phyloP scores from a whole-genome alignment of 345 rosid genomes.

The Odontarrhena argentea region DNA sequence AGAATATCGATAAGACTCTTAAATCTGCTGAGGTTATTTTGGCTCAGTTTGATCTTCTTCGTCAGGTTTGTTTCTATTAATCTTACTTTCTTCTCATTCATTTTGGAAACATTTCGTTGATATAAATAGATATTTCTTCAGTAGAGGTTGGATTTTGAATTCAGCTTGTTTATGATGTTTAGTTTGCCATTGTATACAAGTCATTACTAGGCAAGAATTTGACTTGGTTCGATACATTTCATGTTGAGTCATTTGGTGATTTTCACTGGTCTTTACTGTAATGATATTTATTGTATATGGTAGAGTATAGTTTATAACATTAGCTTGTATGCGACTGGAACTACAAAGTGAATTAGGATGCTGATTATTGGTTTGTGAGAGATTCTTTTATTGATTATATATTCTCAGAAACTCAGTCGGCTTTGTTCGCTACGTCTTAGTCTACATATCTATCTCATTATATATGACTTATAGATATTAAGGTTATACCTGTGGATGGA shows the following conservation, averaged over 20 bases:
- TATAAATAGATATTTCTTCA: not conserved
- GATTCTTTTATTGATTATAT: not conserved
- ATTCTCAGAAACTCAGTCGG: not conserved
- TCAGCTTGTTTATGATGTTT: not conserved
- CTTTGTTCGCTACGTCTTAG: not conserved
- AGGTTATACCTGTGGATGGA: not conserved
- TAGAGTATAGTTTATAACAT: no score
- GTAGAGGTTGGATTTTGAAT: constrained; percentile 2
- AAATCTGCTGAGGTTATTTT: constrained; percentile 84
- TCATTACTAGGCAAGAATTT: not conserved
- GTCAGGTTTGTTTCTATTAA: constrained; percentile 63
- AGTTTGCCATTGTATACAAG: not conserved
- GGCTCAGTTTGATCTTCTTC: constrained; percentile 76
- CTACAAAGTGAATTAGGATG: not conserved
- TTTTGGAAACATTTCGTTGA: not conserved
- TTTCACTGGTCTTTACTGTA: no score
- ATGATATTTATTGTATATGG: no score
- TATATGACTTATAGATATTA: not conserved
- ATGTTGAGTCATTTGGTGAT: no score
- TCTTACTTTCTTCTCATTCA: not conserved
- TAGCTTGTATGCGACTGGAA: no score
- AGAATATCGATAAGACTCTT: constrained; percentile 90
- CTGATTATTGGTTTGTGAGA: not conserved
- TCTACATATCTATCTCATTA: not conserved
- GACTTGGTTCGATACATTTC: not conserved